Conservation (phyloP, 2,329 filamentous ascomycete species). For the Colletotrichum trifolii region DNA sequence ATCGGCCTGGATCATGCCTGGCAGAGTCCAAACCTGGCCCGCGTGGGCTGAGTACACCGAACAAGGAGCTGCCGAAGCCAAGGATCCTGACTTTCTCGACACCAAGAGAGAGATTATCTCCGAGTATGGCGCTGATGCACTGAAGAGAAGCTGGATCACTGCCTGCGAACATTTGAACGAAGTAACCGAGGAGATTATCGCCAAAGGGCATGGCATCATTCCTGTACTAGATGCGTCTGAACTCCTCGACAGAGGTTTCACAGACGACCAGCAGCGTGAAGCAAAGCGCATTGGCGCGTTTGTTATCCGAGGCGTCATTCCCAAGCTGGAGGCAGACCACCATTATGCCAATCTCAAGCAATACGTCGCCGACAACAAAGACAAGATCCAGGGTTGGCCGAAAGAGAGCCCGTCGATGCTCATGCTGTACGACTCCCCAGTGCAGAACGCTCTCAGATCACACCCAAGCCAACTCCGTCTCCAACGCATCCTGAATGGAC, state of each 20-base stretch:
- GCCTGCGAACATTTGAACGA: conserved; percentile 49
- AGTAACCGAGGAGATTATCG: conserved; percentile 50
- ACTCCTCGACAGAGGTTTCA: conserved; percentile 40
- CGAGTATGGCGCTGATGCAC: conserved; percentile 48
- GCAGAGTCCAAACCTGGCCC: conserved; percentile 39
- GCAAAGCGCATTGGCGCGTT: conserved; percentile 42
- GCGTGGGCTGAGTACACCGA: conserved; percentile 40
- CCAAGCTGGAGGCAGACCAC: conserved; percentile 38
- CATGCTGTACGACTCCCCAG: conserved; percentile 51
- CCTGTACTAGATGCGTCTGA: conserved; percentile 46
- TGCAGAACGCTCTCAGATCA: conserved; percentile 50
- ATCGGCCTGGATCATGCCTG: conserved; percentile 33
- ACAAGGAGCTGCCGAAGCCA: conserved; percentile 23
- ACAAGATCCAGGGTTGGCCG: conserved; percentile 48
- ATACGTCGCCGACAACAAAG: conserved; percentile 48
- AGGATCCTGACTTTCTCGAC: conserved; percentile 41
- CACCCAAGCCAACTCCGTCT: conserved; percentile 51
- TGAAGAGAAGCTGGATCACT: conserved; percentile 51
- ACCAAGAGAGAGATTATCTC: conserved; percentile 49
- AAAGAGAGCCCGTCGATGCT: conserved; percentile 51
- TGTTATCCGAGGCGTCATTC: conserved; percentile 39
- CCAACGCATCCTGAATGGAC: conserved; percentile 49
- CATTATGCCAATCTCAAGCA: conserved; percentile 46
- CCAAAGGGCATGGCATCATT: conserved; percentile 46
- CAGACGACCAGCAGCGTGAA: conserved; percentile 39